These are phyloP conservation scores for Malassezia restricta DNA, from an alignment of 1,284 basidiomycete genomes.

Conservation along the genomic window DNA sequence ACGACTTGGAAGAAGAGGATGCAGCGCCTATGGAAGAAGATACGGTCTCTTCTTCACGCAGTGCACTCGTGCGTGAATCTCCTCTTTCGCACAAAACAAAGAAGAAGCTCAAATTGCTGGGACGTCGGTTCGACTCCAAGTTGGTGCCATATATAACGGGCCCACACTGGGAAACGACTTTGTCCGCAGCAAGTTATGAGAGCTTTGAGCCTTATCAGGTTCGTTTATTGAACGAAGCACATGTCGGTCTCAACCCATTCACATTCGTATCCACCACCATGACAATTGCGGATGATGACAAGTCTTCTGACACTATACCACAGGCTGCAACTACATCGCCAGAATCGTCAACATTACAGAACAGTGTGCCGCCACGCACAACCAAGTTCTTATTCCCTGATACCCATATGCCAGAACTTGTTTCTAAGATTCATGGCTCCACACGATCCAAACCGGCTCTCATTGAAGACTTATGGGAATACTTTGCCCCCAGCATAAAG, in stretches of 20 bases:
- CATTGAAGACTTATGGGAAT: conserved; percentile 30
- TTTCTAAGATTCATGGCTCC: conserved; percentile 24
- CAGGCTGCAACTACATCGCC: conserved; percentile 1
- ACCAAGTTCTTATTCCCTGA: conserved; percentile 17
- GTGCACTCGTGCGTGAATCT: conserved; percentile 7
- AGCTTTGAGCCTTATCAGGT: conserved; percentile 33
- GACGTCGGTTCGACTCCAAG: conserved; percentile 35
- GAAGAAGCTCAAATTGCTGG: conserved; percentile 38
- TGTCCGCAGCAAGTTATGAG: conserved; percentile 26
- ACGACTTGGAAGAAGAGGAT: conserved; percentile 36
- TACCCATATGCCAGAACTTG: conserved; percentile 23
- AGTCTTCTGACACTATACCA: background rate
- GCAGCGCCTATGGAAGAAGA: conserved; percentile 9
- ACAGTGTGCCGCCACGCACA: background rate
- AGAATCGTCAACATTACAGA: conserved; percentile 5
- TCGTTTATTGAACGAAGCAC: conserved; percentile 32
- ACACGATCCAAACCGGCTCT: conserved; percentile 29
- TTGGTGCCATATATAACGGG: conserved; percentile 39
- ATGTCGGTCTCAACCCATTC: conserved; percentile 38
- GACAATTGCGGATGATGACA: conserved; percentile 1
- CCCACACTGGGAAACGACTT: conserved; percentile 35
- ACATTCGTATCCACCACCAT: conserved; percentile 21
- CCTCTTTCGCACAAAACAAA: conserved; percentile 22
- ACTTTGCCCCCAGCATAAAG: conserved; percentile 23
- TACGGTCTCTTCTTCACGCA: conserved; percentile 19